Conservation (phyloP, 116 monocot species). For the Papilionanthe hybrid region DNA sequence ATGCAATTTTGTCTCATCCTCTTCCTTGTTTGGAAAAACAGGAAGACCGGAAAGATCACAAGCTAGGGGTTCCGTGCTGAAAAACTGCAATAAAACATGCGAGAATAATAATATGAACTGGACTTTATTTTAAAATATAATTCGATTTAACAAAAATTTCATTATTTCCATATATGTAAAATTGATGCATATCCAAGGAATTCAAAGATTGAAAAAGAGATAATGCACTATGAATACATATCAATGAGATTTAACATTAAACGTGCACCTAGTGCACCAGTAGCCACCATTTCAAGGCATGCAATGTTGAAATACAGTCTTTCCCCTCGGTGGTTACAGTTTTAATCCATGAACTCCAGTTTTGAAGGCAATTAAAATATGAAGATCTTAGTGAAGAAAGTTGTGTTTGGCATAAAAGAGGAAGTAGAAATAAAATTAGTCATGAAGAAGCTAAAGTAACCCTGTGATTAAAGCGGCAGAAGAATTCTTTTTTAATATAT, state of each 20-base stretch:
- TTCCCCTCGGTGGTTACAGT: no score
- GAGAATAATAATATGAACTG: background rate
- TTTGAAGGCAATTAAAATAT: no score
- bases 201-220: background rate
- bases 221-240: background rate
- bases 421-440: no score
- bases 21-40: slow-evolving; percentile 28
- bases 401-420: no score
- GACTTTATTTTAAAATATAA: background rate
- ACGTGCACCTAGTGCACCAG: background rate
- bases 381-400: no score
- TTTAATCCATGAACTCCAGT: no score
- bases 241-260: background rate
- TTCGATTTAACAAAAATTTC: background rate
- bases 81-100: slow-evolving; percentile 22
- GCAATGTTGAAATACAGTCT: no score
- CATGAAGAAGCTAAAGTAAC: no score
- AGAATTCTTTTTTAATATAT: no score
- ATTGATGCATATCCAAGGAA: background rate
- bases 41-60: slow-evolving; percentile 36
- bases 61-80: slow-evolving; percentile 25
- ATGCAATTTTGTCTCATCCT: slow-evolving; percentile 13
- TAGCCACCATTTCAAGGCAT: no score
- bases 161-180: background rate
- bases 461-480: no score